Evolutionary conservation across 768 basidiomycete genomes (phyloP), one percentile per base, ranked within the genome.

Genomic region (Aureoboletus auriporus): DNA sequence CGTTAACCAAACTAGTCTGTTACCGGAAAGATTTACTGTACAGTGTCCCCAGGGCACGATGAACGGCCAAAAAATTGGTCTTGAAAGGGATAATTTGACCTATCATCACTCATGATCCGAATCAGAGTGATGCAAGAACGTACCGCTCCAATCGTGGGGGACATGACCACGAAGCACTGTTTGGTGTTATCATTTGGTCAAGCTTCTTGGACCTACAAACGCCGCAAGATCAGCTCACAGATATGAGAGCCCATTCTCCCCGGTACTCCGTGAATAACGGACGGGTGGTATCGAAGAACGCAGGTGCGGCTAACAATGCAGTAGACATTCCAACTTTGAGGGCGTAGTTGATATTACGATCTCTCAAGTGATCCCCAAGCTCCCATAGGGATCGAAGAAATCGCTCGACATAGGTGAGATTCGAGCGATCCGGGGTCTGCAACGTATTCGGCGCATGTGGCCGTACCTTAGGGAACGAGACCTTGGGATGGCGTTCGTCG

Each of bases 181-280:
- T 88, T 46, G 3, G 29, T 13, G 33, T 33, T 13, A 31, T 47
- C 43, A 46, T 29, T 12, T 47, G 8, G 33, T 48, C 42, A 53
- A n/a, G 41, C 35, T 52, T 52, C 27, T 28, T 8, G 13, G 16
- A 37, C 51, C n/a, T 30, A 33, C 31, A 46, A 57, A 55, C 56
- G 28, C 55, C 57, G 47, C 52, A 42, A 1, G 4, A 31, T 36
- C 31, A 27, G 71, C 79, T 61, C 52, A 89, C 92, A 39, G 93
- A 93, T 45, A 98, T 89, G 60, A 99, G 70, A 1, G 93, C 93
- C 95, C 95, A 99, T 69, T 97, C 93, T 31, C 94, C 94, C 58
- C 84, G 79, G 57, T 86, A 93, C 40, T 83, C 78, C 37, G 89
- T 72, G 60, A 96, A 97, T 4, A 81, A 66, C 5, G 83, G 84